These are phyloP conservation scores for Canavalia ensiformis DNA, from an alignment of 306 rosid genomes.

Conservation along the genomic window DNA sequence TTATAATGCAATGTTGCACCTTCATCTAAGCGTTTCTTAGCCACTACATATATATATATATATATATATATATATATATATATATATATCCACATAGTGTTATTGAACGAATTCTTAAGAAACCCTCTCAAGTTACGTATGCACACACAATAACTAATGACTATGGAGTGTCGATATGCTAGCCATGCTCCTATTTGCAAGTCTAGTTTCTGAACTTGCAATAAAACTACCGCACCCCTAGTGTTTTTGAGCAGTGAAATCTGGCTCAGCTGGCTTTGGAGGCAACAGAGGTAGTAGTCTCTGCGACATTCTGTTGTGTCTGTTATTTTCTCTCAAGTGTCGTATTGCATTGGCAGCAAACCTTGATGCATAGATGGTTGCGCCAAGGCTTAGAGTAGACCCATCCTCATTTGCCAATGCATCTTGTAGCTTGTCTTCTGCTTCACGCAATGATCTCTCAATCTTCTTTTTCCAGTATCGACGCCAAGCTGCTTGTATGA, in stretches of 20 bases:
- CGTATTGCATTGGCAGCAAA: slow-evolving; percentile 54
- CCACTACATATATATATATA: neutral
- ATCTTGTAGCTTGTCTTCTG: slow-evolving; percentile 57
- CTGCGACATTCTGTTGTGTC: slow-evolving; percentile 42
- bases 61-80: neutral
- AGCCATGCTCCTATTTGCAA: neutral
- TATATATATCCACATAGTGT: neutral
- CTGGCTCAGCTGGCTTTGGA: slow-evolving; percentile 78
- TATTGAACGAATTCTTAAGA: neutral
- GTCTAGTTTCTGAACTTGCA: slow-evolving; percentile 3
- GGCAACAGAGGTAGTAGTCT: slow-evolving; percentile 62
- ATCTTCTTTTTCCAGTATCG: slow-evolving; percentile 62
- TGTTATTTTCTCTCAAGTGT: slow-evolving; percentile 48
- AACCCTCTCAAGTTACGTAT: neutral
- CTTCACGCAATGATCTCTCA: slow-evolving; percentile 59
- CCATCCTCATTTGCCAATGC: slow-evolving; percentile 52
- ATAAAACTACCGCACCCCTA: neutral
- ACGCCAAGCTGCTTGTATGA: slow-evolving; percentile 84
- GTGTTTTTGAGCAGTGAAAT: slow-evolving; percentile 56
- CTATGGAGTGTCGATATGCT: neutral
- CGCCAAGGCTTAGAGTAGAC: slow-evolving; percentile 59
- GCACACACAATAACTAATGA: neutral
- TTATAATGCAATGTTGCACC: neutral
- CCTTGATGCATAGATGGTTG: slow-evolving; percentile 74
- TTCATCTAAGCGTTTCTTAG: neutral